A percentile compares a stretch with the other conserved stretches of the same genome.
Evolutionary conservation across 2,329 filamentous ascomycete species (phyloP).

Genomic region (Trichoderma pleuroti): DNA sequence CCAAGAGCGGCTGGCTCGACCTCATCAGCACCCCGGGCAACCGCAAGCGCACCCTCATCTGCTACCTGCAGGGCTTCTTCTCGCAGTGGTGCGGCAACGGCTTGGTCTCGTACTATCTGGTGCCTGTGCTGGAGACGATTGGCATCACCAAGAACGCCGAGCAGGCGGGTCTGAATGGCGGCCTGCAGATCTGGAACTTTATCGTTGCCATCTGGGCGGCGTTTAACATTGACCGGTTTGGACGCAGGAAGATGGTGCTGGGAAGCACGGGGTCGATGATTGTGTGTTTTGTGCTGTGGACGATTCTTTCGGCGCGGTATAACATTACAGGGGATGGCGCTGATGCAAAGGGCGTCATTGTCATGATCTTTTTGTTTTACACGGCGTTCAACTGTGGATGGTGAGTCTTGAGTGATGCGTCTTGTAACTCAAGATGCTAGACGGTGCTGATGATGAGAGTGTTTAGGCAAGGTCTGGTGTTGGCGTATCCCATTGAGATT

Average conservation of each 20-base stretch:
- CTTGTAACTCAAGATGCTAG: not conserved
- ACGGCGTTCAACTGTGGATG: constrained; percentile 15
- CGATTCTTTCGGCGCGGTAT: constrained; percentile 7
- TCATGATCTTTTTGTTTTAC: constrained; percentile 17
- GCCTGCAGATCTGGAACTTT: constrained; percentile 14
- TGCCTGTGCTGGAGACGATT: constrained; percentile 14
- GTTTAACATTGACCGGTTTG: constrained; percentile 7
- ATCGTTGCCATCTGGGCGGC: constrained; percentile 9
- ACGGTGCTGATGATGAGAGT: not conserved
- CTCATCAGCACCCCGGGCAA: constrained; percentile 9
- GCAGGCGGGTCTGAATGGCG: constrained; percentile 10
- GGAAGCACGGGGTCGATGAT: constrained; percentile 13
- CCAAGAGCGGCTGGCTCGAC: constrained; percentile 9
- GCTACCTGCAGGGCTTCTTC: constrained; percentile 15
- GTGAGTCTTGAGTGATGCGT: not conserved
- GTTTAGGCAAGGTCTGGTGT: constrained; percentile 42
- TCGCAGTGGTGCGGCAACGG: constrained; percentile 15
- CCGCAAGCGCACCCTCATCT: constrained; percentile 14
- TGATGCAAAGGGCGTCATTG: constrained; percentile 10
- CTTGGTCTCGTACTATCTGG: constrained; percentile 11
- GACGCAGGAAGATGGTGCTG: constrained; percentile 5
- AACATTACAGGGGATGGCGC: not conserved
- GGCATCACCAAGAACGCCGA: constrained; percentile 12
- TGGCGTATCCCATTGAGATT: constrained; percentile 57
- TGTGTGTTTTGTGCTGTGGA: constrained; percentile 7